Evolutionary conservation across 805 yeast species (phyloP), one percentile per base, ranked within the genome.

Genomic region (Barnettozyma salicaria): DNA sequence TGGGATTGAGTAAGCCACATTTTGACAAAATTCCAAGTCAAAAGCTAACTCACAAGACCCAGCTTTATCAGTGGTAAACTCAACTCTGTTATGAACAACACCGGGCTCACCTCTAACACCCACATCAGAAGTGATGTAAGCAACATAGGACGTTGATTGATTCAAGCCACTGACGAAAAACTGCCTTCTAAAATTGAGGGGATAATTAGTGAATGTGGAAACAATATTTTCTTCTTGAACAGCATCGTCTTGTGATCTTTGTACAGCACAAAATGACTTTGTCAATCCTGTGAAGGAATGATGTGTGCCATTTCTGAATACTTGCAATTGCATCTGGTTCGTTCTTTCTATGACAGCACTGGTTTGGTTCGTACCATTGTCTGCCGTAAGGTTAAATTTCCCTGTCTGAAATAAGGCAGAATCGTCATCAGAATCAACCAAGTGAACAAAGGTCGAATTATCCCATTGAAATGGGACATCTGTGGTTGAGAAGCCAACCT

Each of bases 1-100:
- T 0, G 97, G 97, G 0, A 85, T 96, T 0, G 95, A 72, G 60
- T 89, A 90, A 1, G 96, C 92, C 18, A 90, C 94, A 31, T 75
- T 73, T 21, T 67, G 58, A 58, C 98, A 90, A 52, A 88, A 88
- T 3, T 74, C 78, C 41, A 90, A 65, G 41, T 76, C 82, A 55
- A 74, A 86, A 13, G 88, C 72, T 33, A 89, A 60, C 42, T 80
- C 74, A 56, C 98, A 90, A 2, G 84, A 72, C 14, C 65, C 62
- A 2, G 67, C 54, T 19, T 57, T 58, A 57, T 73, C 59, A 2
- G 86, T 76, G 27, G 72, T 69, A 41, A 90, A 84, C 25, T 58
- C 56, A 28, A 80, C 69, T 9, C 70, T 69, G 6, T 64, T 56
- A 50, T 74, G 84, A 0, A 84, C 66, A 4, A 76, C 68, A 6